phyloP scores from a whole-genome alignment of 208 protist genomes.

The Trypanosoma theileri region DNA sequence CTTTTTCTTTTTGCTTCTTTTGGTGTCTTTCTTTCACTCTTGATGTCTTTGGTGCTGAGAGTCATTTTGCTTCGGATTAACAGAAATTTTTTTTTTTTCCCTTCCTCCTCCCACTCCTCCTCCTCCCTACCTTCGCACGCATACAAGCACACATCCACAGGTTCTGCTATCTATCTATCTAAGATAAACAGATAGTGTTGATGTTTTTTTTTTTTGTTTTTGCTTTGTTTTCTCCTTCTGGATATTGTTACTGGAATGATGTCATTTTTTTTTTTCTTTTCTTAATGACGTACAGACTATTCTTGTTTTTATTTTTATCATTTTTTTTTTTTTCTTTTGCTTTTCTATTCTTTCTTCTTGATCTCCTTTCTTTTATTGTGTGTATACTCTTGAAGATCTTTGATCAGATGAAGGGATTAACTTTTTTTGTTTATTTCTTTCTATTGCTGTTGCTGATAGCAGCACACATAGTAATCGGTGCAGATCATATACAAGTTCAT shows the following conservation, averaged over 20 bases:
- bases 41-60: too few relatives aligned
- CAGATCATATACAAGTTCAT: slow-evolving; percentile 41
- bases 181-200: not conserved
- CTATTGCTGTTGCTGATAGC: not conserved
- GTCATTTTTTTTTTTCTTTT: slow-evolving; percentile 4
- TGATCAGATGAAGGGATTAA: not conserved
- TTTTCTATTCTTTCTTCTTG: not conserved
- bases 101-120: too few relatives aligned
- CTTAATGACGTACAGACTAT: too few relatives aligned
- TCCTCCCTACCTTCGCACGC: too few relatives aligned
- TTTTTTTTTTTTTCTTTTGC: slow-evolving; percentile 4
- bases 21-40: not conserved
- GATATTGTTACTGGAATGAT: not conserved
- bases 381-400: too few relatives aligned
- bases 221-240: not conserved
- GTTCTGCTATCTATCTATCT: too few relatives aligned
- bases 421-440: not conserved
- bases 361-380: not conserved
- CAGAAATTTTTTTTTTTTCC: too few relatives aligned
- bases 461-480: not conserved
- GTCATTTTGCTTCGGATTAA: too few relatives aligned
- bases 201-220: slow-evolving; percentile 11
- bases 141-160: too few relatives aligned
- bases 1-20: slow-evolving; percentile 12
- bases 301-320: not conserved